Base-by-base conservation (phyloP, 2,329 filamentous ascomycete species). In the Nothomitra cinnamomea region DNA sequence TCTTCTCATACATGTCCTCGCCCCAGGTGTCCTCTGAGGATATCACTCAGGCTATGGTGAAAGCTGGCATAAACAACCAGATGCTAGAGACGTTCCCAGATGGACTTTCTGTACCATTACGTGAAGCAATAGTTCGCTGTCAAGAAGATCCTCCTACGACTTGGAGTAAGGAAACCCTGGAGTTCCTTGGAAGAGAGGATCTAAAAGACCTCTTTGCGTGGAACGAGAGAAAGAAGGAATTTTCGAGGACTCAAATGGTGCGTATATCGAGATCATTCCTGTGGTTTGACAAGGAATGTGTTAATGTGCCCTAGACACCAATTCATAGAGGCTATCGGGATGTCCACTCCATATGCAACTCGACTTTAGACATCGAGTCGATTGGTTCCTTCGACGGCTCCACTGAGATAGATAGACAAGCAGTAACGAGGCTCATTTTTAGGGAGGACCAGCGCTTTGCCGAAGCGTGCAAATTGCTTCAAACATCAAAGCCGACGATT, bases 381-480 rank as follows among this genome's bases (percentile, higher is more conserved):
- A 67, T 71, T 45, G 76, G 78, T 45, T 76, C 80, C 0, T 80
- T 83, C 53, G 84, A 92, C 58, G 87, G 87, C 48, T 83, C 84
- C 4, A 84, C 87, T 54, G 89, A 92, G 64, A 83, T 83, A 32
- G 87, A 95, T 62, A 80, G 88, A 25, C 82, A 90, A 65, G 77
- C 82, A 8, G 80, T 96, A 6, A 94, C 92, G 28, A 80, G 82
- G 52, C 73, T 92, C 7, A 82, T 98, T 25, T 98, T 96, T 74
- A 83, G 82, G 56, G 88, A 96, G 59, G 92, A 98, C 62, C 80
- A 88, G 56, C 82, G 92, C 36, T 82, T 94, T 54, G 82, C 87
- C 57, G 92, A 98, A 69, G 92, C 88, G 0, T 81, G 83, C 53
- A 80, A 77, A 53, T 73, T 98, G 54, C 73, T 98, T n/a, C 89